Percentiles rank a stretch among this genome's conserved stretches.
phyloP scores from a whole-genome alignment of 257 asterid species.

The Phtheirospermum japonicum region DNA sequence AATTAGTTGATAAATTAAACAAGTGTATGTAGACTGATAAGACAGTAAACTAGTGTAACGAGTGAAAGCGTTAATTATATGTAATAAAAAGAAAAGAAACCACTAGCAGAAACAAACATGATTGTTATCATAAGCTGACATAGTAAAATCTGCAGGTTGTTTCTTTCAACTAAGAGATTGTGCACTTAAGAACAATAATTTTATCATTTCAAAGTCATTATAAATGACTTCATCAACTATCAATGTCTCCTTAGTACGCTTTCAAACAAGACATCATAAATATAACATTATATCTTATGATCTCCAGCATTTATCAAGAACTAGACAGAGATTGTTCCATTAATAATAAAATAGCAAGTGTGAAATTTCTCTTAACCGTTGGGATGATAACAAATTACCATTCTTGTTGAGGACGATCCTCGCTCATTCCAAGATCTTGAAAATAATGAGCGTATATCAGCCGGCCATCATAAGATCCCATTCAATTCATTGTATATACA shows the following conservation, averaged over 20 bases:
- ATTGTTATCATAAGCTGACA: conserved; percentile 1
- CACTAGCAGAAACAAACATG: neutral
- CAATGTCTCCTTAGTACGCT: neutral
- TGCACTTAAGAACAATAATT: neutral
- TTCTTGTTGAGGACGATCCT: too few species aligned
- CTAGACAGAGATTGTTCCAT: too few species aligned
- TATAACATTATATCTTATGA: neutral
- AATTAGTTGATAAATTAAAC: too few species aligned
- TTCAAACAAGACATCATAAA: conserved; percentile 3
- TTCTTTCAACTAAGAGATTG: too few species aligned
- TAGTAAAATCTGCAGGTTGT: neutral
- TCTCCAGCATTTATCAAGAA: neutral
- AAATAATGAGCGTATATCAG: too few species aligned
- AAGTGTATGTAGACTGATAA: too few species aligned
- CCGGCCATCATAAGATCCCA: too few species aligned
- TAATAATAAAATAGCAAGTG: too few species aligned
- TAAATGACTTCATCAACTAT: conserved; percentile 10
- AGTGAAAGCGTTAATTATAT: neutral
- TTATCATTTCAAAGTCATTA: conserved; percentile 11
- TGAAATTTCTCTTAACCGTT: too few species aligned
- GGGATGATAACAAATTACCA: too few species aligned
- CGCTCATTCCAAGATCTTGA: too few species aligned
- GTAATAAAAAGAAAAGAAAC: neutral
- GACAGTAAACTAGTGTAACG: neutral
- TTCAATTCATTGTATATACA: too few species aligned